A percentile compares a stretch with the other conserved stretches of the same genome.
phyloP scores from a whole-genome alignment of 805 yeast species.

The Priceomyces melissophilus region DNA sequence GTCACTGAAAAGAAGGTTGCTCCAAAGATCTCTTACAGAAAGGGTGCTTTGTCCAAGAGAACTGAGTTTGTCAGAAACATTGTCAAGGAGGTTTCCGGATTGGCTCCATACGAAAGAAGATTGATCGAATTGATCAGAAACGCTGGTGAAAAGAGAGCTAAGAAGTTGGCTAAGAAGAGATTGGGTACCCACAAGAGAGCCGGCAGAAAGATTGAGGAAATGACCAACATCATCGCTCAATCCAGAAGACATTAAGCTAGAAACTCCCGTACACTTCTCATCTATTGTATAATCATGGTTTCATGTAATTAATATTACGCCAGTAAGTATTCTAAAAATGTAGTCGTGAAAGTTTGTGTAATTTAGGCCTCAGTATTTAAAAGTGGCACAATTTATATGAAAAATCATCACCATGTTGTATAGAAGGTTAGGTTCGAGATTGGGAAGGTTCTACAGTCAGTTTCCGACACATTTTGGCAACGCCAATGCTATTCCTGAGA shows the following conservation, averaged over 20 bases:
- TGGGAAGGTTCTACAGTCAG: conserved; percentile 1
- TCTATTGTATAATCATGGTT: conserved; percentile 5
- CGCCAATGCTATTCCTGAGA: conserved; percentile 17
- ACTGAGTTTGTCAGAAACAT: conserved; percentile 91
- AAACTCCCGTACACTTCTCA: conserved; percentile 2
- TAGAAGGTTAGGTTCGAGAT: not conserved
- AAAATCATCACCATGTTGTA: too few relatives aligned
- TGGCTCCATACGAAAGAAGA: conserved; percentile 99
- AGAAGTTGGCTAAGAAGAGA: conserved; percentile 99
- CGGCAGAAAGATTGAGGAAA: conserved; percentile 98
- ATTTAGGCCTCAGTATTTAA: too few relatives aligned
- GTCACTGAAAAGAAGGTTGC: conserved; percentile 78
- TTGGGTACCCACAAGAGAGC: conserved; percentile 99
- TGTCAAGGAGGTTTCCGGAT: conserved; percentile 96
- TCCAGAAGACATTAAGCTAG: conserved; percentile 80
- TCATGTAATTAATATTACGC: conserved; percentile 1
- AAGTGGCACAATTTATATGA: too few relatives aligned
- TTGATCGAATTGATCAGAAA: conserved; percentile 98
- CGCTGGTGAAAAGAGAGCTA: conserved; percentile 99
- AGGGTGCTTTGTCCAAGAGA: conserved; percentile 96
- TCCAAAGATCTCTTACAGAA: conserved; percentile 81
- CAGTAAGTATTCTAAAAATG: not conserved
- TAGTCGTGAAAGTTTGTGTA: not conserved
- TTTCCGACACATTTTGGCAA: conserved; percentile 25
- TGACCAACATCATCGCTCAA: conserved; percentile 93